phyloP scores from a whole-genome alignment of 2,329 filamentous ascomycete species.

The Hypoxylon sp. region DNA sequence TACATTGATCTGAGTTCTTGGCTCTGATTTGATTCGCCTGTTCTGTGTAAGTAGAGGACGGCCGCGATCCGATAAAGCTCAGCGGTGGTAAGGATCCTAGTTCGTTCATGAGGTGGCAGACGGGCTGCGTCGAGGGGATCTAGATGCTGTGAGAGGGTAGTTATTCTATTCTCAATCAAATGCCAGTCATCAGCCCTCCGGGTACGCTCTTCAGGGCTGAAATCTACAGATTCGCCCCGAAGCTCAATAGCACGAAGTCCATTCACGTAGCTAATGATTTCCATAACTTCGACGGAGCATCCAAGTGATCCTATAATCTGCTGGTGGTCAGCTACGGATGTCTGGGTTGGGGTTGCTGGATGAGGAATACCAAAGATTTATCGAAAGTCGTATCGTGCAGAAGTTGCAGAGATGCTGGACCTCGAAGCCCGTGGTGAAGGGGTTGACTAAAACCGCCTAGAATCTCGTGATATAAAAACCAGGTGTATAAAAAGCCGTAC shows the following conservation, averaged over 20 bases:
- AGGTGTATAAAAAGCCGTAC: slow-evolving; percentile 61
- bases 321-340: slow-evolving; percentile 20
- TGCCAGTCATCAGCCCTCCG: slow-evolving; percentile 52
- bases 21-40: slow-evolving; percentile 47
- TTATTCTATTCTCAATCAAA: slow-evolving; percentile 49
- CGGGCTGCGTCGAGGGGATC: slow-evolving; percentile 51
- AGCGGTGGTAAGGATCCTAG: slow-evolving; percentile 60
- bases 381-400: slow-evolving; percentile 53
- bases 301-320: slow-evolving; percentile 65
- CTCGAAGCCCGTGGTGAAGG: slow-evolving; percentile 47
- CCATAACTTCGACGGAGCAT: slow-evolving; percentile 63
- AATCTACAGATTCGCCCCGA: slow-evolving; percentile 48
- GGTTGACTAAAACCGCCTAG: slow-evolving; percentile 62
- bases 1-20: slow-evolving; percentile 51
- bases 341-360: neutral
- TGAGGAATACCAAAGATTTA: slow-evolving; percentile 52
- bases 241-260: slow-evolving; percentile 53
- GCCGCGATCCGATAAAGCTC: slow-evolving; percentile 67
- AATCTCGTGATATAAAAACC: slow-evolving; percentile 65
- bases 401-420: slow-evolving; percentile 51
- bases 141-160: slow-evolving; percentile 50
- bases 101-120: slow-evolving; percentile 51
- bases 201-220: slow-evolving; percentile 49
- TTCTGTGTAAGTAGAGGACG: slow-evolving; percentile 59
- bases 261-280: slow-evolving; percentile 62